Evolutionary conservation across 1,284 basidiomycete species (phyloP), one percentile per base, ranked within the genome.

Genomic region (Exsudoporus floridanus): DNA sequence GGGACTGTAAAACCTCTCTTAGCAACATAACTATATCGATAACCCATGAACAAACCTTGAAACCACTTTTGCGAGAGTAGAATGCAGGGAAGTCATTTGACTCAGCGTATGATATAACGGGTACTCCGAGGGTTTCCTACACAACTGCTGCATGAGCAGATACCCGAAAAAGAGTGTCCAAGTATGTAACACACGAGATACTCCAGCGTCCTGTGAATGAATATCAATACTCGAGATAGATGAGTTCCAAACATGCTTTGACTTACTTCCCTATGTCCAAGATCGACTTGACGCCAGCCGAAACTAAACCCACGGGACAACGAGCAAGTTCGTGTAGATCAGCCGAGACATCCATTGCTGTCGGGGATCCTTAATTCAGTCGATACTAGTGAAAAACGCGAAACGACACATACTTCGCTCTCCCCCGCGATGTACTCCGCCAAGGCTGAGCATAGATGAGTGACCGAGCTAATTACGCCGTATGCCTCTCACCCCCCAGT

Each of bases 101-200:
- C 33, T 81, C 70, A 7, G 84, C 84, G 64, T 92, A 96, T 0
- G 92, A 84, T 4, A 94, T 72, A 0, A 98, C 94, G 2, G 93
- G 92, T 5, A 99, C 94, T 7, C 97, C 97, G 45, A 95, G 83
- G 0, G 97, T 98, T 82, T 99, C 97, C 92, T 94, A 59, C 10
- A 46, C 2, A 39, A n/a, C 46, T n/a, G 8, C 1, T 9, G 25
- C 18, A 23, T 50, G 39, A 47, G 39, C 28, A 38, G 44, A 39
- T 12, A 33, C 7, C 5, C 19, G 2, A 38, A 9, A 7, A 37
- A 50, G 28, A 1, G 46, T 30, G 31, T 43, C 1, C 2, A 33
- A 34, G 18, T 13, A 47, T 38, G 39, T 21, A 34, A 59, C 80
- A 49, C 59, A 90, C 90, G 58, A 99, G 81, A 64, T 95, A 96